Evolutionary conservation across 2,329 filamentous ascomycete species (phyloP).

Genomic region (Colletotrichum trifolii): DNA sequence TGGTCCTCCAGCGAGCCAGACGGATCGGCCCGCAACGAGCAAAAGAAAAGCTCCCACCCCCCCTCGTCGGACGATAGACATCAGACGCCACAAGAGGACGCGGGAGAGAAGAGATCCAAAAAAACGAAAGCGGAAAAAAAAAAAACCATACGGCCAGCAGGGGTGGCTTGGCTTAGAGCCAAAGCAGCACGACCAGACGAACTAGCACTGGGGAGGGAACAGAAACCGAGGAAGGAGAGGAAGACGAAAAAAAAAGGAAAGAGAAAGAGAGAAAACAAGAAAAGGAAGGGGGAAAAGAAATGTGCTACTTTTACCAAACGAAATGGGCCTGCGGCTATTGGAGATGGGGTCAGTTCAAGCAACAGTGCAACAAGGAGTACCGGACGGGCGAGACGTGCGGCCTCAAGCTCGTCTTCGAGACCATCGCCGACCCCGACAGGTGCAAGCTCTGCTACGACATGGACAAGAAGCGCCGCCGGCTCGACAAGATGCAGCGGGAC

Average conservation of each 20-base stretch:
- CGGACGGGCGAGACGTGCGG: constrained; percentile 97
- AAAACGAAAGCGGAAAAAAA: constrained; percentile 3
- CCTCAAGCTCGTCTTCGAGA: constrained; percentile 87
- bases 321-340: constrained; percentile 88
- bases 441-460: constrained; percentile 93
- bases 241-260: neutral
- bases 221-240: neutral
- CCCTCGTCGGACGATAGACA: neutral
- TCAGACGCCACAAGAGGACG: too few species aligned
- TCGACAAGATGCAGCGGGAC: constrained; percentile 78
- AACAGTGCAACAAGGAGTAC: constrained; percentile 95
- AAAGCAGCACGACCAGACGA: too few species aligned
- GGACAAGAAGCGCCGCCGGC: constrained; percentile 82
- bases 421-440: constrained; percentile 69
- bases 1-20: constrained; percentile 24
- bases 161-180: too few species aligned
- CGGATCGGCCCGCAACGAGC: constrained; percentile 26
- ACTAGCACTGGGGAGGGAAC: too few species aligned
- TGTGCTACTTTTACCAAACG: constrained; percentile 98
- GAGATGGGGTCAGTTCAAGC: constrained; percentile 93
- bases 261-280: neutral
- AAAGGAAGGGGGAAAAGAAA: constrained; percentile 53
- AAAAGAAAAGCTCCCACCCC: neutral
- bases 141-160: neutral
- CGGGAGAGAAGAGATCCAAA: neutral